phyloP scores from a whole-genome alignment of 2,329 filamentous ascomycete genomes.

The Orbilia blumenaviensis region DNA sequence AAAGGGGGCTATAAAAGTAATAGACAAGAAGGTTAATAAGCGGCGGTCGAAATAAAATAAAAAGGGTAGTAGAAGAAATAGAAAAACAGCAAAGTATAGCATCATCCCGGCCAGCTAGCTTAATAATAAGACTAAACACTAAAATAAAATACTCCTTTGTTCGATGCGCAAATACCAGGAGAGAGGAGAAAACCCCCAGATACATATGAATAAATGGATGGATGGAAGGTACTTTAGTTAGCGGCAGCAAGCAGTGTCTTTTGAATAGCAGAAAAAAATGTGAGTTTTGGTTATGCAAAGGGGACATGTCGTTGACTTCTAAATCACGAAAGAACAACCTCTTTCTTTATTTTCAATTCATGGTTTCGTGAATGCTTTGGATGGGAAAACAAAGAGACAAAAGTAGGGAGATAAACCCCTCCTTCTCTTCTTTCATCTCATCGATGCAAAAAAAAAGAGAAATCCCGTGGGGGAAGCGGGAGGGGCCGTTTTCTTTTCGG shows the following conservation, averaged over 20 bases:
- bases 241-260: neutral
- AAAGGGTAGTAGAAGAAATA: neutral
- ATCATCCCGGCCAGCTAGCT: too few species aligned
- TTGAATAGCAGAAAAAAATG: conserved; percentile 20
- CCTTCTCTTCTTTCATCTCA: neutral
- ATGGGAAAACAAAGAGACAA: conserved; percentile 20
- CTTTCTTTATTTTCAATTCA: conserved; percentile 24
- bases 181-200: too few species aligned
- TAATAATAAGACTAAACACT: neutral
- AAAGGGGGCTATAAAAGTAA: neutral
- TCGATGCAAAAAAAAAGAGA: conserved; percentile 7
- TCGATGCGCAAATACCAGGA: neutral
- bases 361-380: conserved; percentile 6
- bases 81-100: neutral
- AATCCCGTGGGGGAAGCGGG: too few species aligned
- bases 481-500: neutral
- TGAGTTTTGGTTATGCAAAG: conserved; percentile 29
- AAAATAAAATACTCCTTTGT: neutral
- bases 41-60: neutral
- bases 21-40: neutral
- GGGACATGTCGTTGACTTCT: conserved; percentile 23
- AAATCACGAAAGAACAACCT: conserved; percentile 30
- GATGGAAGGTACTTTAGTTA: too few species aligned
- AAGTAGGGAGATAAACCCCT: neutral
- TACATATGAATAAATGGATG: too few species aligned